Percentiles rank a stretch among this genome's conserved stretches.
phyloP scores from a whole-genome alignment of 2,329 filamentous ascomycete species.

The Fusarium brevicatenulatum region DNA sequence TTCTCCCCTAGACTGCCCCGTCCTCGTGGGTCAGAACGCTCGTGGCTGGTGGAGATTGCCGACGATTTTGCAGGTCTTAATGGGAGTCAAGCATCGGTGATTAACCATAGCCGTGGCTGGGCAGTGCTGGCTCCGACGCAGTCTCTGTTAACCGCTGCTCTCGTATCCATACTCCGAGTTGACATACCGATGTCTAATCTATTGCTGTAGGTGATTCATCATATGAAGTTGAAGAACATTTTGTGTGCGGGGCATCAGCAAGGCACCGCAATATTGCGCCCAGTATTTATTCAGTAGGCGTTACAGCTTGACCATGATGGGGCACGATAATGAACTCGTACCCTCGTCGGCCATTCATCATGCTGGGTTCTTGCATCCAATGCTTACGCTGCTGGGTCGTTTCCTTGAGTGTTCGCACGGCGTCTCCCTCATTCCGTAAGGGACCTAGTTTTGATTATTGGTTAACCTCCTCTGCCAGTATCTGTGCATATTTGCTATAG shows the following conservation, averaged over 20 bases:
- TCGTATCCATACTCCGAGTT: background rate
- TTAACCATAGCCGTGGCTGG: constrained; percentile 22
- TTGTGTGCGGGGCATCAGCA: constrained; percentile 21
- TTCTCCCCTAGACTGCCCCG: background rate
- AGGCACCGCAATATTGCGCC: constrained; percentile 37
- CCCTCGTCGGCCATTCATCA: constrained; percentile 23
- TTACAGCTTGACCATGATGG: constrained; percentile 25
- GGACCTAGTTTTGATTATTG: constrained; percentile 8
- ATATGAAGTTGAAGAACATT: background rate
- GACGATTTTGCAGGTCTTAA: constrained; percentile 22
- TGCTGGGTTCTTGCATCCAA: constrained; percentile 11
- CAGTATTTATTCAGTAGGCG: constrained; percentile 12
- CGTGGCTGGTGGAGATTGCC: constrained; percentile 36
- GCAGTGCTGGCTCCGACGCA: constrained; percentile 11
- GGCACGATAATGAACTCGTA: constrained; percentile 9
- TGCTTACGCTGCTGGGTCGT: constrained; percentile 2
- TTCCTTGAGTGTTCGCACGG: constrained; percentile 10
- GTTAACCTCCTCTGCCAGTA: background rate
- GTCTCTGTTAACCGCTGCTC: background rate
- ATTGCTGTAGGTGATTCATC: background rate
- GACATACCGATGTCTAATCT: background rate
- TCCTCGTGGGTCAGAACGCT: constrained; percentile 24
- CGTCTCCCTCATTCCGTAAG: constrained; percentile 25
- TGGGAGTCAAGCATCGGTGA: constrained; percentile 31
- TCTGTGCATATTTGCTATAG: background rate